A percentile compares a stretch with the other conserved stretches of the same genome.
These are phyloP conservation scores for Calonectria crousiana DNA, from an alignment of 2,329 filamentous ascomycete species.

Conservation along the genomic window DNA sequence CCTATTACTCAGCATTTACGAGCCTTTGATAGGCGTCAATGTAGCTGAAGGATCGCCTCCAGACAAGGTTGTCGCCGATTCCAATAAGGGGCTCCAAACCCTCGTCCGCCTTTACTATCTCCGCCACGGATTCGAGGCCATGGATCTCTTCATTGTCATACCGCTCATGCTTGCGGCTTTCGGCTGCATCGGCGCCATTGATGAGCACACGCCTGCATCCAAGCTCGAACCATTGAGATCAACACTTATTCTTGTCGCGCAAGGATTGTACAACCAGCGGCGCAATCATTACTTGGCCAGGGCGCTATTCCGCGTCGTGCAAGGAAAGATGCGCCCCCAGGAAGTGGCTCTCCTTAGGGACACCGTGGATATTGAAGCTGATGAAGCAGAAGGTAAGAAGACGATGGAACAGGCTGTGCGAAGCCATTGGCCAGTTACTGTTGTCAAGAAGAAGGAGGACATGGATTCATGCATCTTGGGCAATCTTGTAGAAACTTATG, in stretches of 20 bases:
- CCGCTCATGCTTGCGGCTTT: constrained; percentile 47
- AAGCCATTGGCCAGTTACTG: constrained; percentile 48
- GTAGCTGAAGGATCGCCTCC: not conserved
- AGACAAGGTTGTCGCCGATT: constrained; percentile 36
- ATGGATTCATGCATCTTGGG: constrained; percentile 21
- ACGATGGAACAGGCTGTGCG: constrained; percentile 40
- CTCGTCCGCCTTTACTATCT: constrained; percentile 47
- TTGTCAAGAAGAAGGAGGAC: constrained; percentile 45
- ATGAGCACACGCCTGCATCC: constrained; percentile 2
- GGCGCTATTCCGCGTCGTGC: constrained; percentile 49
- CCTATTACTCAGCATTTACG: constrained; percentile 43
- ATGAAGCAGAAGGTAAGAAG: constrained; percentile 31
- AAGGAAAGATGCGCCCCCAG: constrained; percentile 48
- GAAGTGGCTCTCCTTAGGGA: constrained; percentile 38
- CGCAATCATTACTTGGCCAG: constrained; percentile 50
- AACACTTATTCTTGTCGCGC: constrained; percentile 49
- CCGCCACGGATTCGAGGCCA: constrained; percentile 48
- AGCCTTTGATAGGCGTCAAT: constrained; percentile 34
- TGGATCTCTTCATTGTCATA: constrained; percentile 47
- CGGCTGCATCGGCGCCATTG: constrained; percentile 44
- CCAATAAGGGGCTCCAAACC: constrained; percentile 38
- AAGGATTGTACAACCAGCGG: constrained; percentile 49
- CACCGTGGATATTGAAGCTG: constrained; percentile 33
- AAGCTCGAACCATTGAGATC: constrained; percentile 46
- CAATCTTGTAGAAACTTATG: not conserved